Base-by-base conservation (phyloP, 2,329 filamentous ascomycete genomes). In the Xylaria sp. region DNA sequence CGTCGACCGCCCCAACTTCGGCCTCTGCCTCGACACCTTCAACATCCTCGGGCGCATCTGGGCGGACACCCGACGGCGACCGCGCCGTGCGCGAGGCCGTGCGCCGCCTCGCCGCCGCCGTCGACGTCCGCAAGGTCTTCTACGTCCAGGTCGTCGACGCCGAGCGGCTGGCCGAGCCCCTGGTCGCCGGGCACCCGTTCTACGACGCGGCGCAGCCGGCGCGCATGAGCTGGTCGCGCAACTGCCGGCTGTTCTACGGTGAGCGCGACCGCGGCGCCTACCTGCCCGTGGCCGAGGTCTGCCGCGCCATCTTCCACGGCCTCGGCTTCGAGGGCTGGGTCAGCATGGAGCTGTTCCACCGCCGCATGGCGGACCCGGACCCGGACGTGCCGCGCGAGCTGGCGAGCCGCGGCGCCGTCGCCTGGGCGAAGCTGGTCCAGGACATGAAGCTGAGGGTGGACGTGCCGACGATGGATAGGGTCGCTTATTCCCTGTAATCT, bases 111-210 rank as follows among this genome's bases (percentile, higher is more conserved):
- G 70, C 85, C 0, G 61, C 74, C 1, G 74, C 73, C 0, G 73
- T 91, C 6, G 82, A 90, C 56, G 75, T 82, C 1, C 69, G 73
- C 39, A 90, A 88, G 68, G 77, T 93, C 0, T 90, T 91, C 63
- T 90, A 89, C 63, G 77, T 93, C 1, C 90, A 93, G 66, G 79
- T 92, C 7, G 89, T 89, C 4, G 89, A 93, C 64, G 90, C 84
- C 1, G 87, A 91, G 68, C 76, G 80, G 3, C 76, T 92, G 2
- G 64, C 70, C 0, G 63, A 73, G 9, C 88, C 89, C 0, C 70
- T 92, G 7, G 63, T 78, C 2, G 66, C 76, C 18, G 78, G 76
- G 1, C 86, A 90, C 66, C 68, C 74, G 5, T 88, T 82, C 63
- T 81, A 87, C 71, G 74, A 81, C 7, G 69, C 77, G 0, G 78